Base-by-base conservation (phyloP, 164 flowering plant genomes). In the Nelumbo lutea region DNA sequence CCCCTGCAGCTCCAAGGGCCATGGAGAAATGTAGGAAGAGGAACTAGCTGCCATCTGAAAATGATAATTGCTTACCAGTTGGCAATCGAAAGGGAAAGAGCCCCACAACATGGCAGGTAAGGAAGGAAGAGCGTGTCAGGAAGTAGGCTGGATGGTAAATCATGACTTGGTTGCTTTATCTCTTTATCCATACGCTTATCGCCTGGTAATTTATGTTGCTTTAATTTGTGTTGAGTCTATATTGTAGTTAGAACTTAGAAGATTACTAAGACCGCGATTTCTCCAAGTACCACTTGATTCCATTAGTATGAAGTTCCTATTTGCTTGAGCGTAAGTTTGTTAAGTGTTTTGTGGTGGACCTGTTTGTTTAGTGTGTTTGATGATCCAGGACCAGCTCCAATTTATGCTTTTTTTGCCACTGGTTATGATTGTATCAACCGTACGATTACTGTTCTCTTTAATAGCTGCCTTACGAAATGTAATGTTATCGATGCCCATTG, bases 1-100 rank as follows among this genome's bases (percentile, higher is more conserved):
- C 44, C 7, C 41, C 47, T 69, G 64, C 79, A 81, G 84, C 84
- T 44, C 84, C 82, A 62, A 79, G 80, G 73, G 82, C 82, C 6
- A 55, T 68, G 74, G 82, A 76, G 70, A 81, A 78, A 70, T 65
- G 76, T 77, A 65, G 61, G 70, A 73, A 64, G 72, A 67, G 77
- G 76, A 75, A 61, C 72, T 77, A 77, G 69, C 9, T 48, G 60
- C 10, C 9, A 9, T 59, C 65, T 13, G 57, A 61, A 45, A 48
- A 60, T 52, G 42, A 41, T 60, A 46, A 6, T 39, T 66, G 68
- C 59, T 55, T 66, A 42, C 59, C 9, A 6, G 68, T 27, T 27
- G 1, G 62, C 62, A 41, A 41, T 60, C 43, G n/a, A 60, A 57
- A 57, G 39, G 45, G 62, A 60, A 10, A 41, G 62, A 59, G 11